Evolutionary conservation across 2,329 filamentous ascomycete genomes (phyloP).

Genomic region (Truncatella angustata): DNA sequence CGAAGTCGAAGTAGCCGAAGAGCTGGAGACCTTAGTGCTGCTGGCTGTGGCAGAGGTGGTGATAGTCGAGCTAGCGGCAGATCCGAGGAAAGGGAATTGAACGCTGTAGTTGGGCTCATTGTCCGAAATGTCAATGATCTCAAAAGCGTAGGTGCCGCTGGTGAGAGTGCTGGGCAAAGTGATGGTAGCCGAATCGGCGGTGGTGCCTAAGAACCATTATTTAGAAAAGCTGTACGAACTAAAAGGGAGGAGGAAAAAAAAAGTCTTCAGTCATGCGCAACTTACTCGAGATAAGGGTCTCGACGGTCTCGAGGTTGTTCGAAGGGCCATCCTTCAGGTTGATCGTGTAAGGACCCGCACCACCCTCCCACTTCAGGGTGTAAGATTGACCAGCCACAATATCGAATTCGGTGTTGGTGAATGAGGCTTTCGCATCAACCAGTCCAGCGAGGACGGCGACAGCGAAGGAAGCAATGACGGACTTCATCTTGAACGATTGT

Average conservation of each 20-base stretch:
- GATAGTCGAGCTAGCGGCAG: slow-evolving; percentile 17
- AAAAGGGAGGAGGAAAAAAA: no score
- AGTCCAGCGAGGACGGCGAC: slow-evolving; percentile 30
- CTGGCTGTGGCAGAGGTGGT: slow-evolving; percentile 13
- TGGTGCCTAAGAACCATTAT: slow-evolving; percentile 5
- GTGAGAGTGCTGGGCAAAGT: slow-evolving; percentile 33
- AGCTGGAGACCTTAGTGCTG: slow-evolving; percentile 12
- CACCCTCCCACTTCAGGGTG: slow-evolving; percentile 41
- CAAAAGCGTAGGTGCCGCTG: slow-evolving; percentile 42
- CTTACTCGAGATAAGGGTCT: slow-evolving; percentile 35
- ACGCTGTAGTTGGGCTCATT: slow-evolving; percentile 42
- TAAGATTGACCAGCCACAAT: slow-evolving; percentile 39
- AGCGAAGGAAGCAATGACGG: slow-evolving; percentile 21
- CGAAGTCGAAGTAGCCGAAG: slow-evolving; percentile 8
- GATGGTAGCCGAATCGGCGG: slow-evolving; percentile 37
- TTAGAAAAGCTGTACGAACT: no score
- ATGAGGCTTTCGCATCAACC: slow-evolving; percentile 26
- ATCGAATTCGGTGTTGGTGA: slow-evolving; percentile 35
- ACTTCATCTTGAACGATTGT: slow-evolving; percentile 32
- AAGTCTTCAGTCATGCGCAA: no score
- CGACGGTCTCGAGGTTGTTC: slow-evolving; percentile 33
- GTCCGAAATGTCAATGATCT: slow-evolving; percentile 37
- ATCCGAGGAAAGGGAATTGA: slow-evolving; percentile 34
- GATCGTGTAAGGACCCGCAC: slow-evolving; percentile 40
- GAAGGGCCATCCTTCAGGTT: slow-evolving; percentile 37